These are phyloP conservation scores for Cicer pinnatifidum DNA, from an alignment of 306 rosid species.

Conservation along the genomic window DNA sequence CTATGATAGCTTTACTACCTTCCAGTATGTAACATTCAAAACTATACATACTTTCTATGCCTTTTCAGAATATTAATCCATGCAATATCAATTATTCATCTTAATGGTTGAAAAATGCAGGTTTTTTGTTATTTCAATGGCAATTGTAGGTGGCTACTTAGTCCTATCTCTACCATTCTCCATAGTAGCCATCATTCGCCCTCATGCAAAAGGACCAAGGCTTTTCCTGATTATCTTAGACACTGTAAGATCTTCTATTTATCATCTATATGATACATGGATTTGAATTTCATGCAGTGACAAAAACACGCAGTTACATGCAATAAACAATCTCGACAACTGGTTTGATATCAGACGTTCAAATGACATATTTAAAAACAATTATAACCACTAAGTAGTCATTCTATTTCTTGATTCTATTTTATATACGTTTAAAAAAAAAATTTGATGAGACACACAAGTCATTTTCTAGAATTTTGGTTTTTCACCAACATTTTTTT, in stretches of 20 bases:
- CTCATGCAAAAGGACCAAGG: slow-evolving; percentile 64
- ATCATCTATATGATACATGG: no score
- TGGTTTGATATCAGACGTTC: no score
- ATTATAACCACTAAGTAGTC: no score
- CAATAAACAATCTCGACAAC: no score
- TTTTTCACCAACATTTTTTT: no score
- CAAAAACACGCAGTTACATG: no score
- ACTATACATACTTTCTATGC: not conserved
- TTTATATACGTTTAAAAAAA: no score
- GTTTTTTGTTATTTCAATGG: slow-evolving; percentile 76
- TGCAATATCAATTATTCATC: not conserved
- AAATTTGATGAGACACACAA: no score
- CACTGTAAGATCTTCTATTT: slow-evolving; percentile 52
- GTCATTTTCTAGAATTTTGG: no score
- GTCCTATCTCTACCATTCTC: slow-evolving; percentile 86
- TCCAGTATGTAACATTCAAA: slow-evolving; percentile 58
- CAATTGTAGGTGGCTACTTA: slow-evolving; percentile 67
- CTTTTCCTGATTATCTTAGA: slow-evolving; percentile 69
- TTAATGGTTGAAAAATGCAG: slow-evolving; percentile 49
- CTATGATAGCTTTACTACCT: slow-evolving; percentile 73
- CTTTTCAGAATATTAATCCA: not conserved
- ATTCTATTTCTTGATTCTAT: no score
- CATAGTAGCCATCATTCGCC: slow-evolving; percentile 71
- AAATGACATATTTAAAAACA: no score
- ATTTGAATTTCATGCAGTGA: no score